These are phyloP conservation scores for Solanum rostratum DNA, from an alignment of 257 asterid genomes.

Conservation along the genomic window DNA sequence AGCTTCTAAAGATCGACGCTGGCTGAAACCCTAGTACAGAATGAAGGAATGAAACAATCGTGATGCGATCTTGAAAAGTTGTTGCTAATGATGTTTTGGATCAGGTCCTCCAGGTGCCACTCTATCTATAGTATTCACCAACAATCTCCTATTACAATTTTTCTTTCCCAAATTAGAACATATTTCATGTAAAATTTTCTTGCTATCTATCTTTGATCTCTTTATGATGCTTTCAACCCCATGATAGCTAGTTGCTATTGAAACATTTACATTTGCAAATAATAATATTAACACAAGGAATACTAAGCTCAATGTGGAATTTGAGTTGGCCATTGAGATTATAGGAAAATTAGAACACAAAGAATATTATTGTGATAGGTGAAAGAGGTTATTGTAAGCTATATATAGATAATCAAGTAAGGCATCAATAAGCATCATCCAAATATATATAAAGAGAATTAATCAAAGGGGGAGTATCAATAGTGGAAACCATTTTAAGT, in stretches of 20 bases:
- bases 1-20: background rate
- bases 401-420: background rate
- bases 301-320: background rate
- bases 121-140: background rate
- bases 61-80: background rate
- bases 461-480: background rate
- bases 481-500: background rate
- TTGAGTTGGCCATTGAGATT: slow-evolving; percentile 19
- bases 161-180: background rate
- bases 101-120: slow-evolving; percentile 20
- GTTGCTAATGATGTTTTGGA: slow-evolving; percentile 9
- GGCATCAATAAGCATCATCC: background rate
- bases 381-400: background rate
- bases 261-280: background rate
- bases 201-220: background rate
- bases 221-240: background rate
- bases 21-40: background rate
- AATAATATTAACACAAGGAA: background rate
- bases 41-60: background rate
- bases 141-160: background rate
- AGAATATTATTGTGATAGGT: background rate
- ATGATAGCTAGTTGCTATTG: background rate
- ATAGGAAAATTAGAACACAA: background rate
- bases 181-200: background rate
- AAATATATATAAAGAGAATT: background rate